Conservation (phyloP, 768 basidiomycete species). For the Phlebiopsis gigantea region DNA sequence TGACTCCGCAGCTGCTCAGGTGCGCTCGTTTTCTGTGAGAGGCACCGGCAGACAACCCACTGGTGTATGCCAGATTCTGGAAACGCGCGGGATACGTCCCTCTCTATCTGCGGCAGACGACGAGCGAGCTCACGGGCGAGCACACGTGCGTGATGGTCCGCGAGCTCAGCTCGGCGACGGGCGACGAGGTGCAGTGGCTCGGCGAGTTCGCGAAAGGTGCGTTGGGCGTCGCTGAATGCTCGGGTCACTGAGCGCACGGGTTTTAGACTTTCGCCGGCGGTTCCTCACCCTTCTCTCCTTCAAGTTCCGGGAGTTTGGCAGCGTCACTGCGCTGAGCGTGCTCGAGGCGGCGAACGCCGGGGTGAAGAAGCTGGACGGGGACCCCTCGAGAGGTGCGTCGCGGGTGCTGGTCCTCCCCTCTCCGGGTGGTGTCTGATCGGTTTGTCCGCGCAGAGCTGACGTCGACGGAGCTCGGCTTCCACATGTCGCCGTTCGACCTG, state of each 20-base stretch:
- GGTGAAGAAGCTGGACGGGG: conserved; percentile 39
- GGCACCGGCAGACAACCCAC: neutral
- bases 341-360: conserved; percentile 78
- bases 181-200: conserved; percentile 73
- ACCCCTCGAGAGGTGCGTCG: conserved; percentile 33
- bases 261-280: conserved; percentile 82
- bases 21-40: conserved; percentile 20
- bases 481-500: conserved; percentile 88
- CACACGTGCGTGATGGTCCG: conserved; percentile 95
- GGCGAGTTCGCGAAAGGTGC: conserved; percentile 82
- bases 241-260: neutral
- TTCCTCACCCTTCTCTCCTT: conserved; percentile 89
- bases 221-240: conserved; percentile 8
- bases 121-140: conserved; percentile 94
- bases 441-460: conserved; percentile 43
- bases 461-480: conserved; percentile 48
- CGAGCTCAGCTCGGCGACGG: conserved; percentile 64
- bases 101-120: conserved; percentile 88
- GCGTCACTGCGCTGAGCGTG: conserved; percentile 80
- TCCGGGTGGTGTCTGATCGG: conserved; percentile 16
- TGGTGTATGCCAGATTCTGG: conserved; percentile 66
- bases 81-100: conserved; percentile 90
- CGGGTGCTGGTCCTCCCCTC: neutral
- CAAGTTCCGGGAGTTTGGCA: conserved; percentile 92
- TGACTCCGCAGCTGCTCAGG: conserved; percentile 82